Evolutionary conservation across 495 filamentous ascomycete genomes (phyloP), one percentile per base, ranked within the genome.

Genomic region (Margaritispora aquatica): DNA sequence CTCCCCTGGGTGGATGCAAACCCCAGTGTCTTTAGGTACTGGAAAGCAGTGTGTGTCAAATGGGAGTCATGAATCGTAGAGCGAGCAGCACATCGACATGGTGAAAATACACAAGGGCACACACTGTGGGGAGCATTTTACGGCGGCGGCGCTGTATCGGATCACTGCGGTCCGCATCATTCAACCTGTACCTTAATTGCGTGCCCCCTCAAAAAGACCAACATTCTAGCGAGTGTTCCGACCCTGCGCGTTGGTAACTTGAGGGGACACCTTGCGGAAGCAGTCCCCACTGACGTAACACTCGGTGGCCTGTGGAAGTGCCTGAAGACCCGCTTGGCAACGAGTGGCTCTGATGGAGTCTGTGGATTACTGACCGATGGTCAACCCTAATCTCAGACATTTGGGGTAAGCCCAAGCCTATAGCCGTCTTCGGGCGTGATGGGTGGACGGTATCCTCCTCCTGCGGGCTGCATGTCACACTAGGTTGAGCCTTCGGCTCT

Each of bases 361-460:
- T 80, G 77, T 82, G 75, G 76, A 75, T 74, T 63, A 52, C 65
- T 82, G 75, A 73, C 75, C 70, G 63, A 54, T 76, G 71, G 75
- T 71, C 65, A 80, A 8, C 58, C 58, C 63, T 75, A 56, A 38
- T 67, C 49, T n/a, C 54, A 63, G 76, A 70, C 70, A 73, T 47
- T 69, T 41, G 78, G 74, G 72, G 75, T 63, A 74, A 55, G 44
- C 57, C 26, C 57, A 58, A 60, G 60, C 60, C 59, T 58, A 68
- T 71, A 74, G 49, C 73, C 74, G 72, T 24, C 66, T 62, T 59
- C 51, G 51, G 63, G 54, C 60, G 69, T 71, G 65, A 68, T 48
- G 27, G 57, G 63, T 26, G 41, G 46, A 53, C 48, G 69, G 57
- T 46, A 53, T 52, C 72, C 71, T 77, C 69, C 74, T 68, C 67